Evolutionary conservation across 371 early-diverging fungal genomes (phyloP).

Genomic region (Haplosporangium sp.): DNA sequence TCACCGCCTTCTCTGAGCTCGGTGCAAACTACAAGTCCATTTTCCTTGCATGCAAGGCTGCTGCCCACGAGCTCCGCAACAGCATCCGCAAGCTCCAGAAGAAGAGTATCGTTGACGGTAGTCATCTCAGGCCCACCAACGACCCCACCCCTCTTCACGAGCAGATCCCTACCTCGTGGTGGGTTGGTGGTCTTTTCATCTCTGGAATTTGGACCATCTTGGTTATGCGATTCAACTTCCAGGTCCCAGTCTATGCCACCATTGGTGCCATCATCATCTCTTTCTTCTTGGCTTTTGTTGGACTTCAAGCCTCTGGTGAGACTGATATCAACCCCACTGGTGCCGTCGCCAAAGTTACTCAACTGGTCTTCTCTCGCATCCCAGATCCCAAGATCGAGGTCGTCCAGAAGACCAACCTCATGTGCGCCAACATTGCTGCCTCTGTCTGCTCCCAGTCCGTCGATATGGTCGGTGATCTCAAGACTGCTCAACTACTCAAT

Average conservation of each 20-base stretch:
- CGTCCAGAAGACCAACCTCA: conserved; percentile 66
- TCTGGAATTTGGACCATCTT: conserved; percentile 69
- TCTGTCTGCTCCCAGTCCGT: conserved; percentile 71
- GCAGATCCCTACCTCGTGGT: conserved; percentile 70
- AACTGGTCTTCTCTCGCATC: conserved; percentile 70
- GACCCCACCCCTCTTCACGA: conserved; percentile 60
- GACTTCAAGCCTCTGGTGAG: conserved; percentile 72
- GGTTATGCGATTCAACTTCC: conserved; percentile 67
- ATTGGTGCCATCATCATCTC: conserved; percentile 72
- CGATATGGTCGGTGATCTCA: conserved; percentile 76
- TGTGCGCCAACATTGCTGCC: conserved; percentile 71
- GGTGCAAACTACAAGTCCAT: conserved; percentile 57
- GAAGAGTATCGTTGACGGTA: conserved; percentile 25
- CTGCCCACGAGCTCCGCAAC: conserved; percentile 26
- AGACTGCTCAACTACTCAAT: conserved; percentile 69
- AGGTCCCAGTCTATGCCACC: conserved; percentile 65
- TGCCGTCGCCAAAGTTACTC: conserved; percentile 70
- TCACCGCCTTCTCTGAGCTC: conserved; percentile 72
- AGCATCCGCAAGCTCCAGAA: conserved; percentile 35
- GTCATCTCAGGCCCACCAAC: conserved; percentile 18
- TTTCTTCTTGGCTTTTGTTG: conserved; percentile 77
- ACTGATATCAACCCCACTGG: conserved; percentile 75
- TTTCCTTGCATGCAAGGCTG: conserved; percentile 63
- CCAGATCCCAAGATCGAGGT: conserved; percentile 55
- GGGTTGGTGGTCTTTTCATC: conserved; percentile 65